A percentile compares a stretch with the other conserved stretches of the same genome.
These are phyloP conservation scores for Linum tenue DNA, from an alignment of 345 rosid species.

Conservation along the genomic window DNA sequence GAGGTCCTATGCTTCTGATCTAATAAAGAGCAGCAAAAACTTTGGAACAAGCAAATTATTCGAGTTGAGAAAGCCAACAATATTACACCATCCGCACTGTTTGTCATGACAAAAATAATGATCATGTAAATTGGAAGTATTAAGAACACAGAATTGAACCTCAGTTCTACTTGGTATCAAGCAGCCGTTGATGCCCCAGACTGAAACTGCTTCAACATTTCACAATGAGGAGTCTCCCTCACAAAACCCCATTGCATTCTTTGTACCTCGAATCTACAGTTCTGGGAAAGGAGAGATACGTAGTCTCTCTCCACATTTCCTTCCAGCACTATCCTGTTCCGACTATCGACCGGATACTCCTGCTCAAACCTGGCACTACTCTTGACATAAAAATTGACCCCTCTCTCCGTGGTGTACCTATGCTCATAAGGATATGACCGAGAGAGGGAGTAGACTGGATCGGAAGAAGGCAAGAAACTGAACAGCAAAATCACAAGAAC, in stretches of 20 bases:
- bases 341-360: conserved; percentile 48
- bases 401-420: conserved; percentile 56
- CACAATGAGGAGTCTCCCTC: conserved; percentile 78
- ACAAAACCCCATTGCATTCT: conserved; percentile 85
- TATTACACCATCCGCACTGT: background rate
- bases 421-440: conserved; percentile 67
- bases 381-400: conserved; percentile 77
- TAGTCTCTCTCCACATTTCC: conserved; percentile 69
- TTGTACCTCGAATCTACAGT: conserved; percentile 79
- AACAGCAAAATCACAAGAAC: conserved; percentile 60
- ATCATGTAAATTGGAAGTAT: background rate
- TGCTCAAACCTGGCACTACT: conserved; percentile 57
- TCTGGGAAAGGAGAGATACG: conserved; percentile 51
- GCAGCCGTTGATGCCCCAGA: conserved; percentile 20
- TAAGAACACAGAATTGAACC: conserved; percentile 20
- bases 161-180: conserved; percentile 27
- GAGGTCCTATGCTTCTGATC: background rate
- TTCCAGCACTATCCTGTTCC: conserved; percentile 44
- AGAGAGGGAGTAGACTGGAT: conserved; percentile 60
- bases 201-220: conserved; percentile 51
- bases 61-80: background rate
- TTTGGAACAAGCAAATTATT: background rate
- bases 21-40: background rate
- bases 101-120: background rate
- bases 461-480: conserved; percentile 65